Percentiles rank a stretch among this genome's conserved stretches.
phyloP scores from a whole-genome alignment of 768 basidiomycete species.

The Russula dissimulans region DNA sequence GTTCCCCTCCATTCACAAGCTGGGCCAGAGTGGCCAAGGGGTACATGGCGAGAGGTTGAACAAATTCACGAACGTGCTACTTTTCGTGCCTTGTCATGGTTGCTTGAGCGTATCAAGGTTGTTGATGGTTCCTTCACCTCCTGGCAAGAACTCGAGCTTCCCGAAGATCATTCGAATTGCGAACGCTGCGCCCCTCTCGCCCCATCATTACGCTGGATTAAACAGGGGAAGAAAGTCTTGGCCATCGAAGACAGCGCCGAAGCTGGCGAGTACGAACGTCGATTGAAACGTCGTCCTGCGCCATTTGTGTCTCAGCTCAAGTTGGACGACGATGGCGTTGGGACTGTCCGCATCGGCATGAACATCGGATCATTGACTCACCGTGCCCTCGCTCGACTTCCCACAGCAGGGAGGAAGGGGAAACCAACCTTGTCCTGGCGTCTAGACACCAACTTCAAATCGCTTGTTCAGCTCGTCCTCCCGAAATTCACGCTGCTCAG shows the following conservation, averaged over 20 bases:
- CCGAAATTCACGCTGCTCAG: constrained; percentile 64
- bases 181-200: constrained; percentile 73
- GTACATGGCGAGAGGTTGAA: constrained; percentile 72
- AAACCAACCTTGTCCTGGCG: constrained; percentile 62
- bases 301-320: constrained; percentile 83
- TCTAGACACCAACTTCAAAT: constrained; percentile 68
- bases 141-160: constrained; percentile 55
- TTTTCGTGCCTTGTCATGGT: constrained; percentile 79
- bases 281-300: constrained; percentile 75
- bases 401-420: constrained; percentile 37
- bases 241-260: constrained; percentile 79
- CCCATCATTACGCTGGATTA: constrained; percentile 70
- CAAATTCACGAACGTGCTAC: constrained; percentile 76
- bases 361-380: constrained; percentile 84
- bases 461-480: constrained; percentile 46
- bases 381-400: constrained; percentile 74
- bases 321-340: constrained; percentile 44
- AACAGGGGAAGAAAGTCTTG: constrained; percentile 43
- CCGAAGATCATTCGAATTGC: constrained; percentile 45
- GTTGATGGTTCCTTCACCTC: constrained; percentile 52
- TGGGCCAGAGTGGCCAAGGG: constrained; percentile 70
- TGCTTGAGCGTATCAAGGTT: constrained; percentile 73
- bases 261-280: constrained; percentile 83
- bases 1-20: constrained; percentile 65
- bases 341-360: constrained; percentile 74